Conservation (phyloP, 805 yeast genomes). For the Candida parachauliodes region DNA sequence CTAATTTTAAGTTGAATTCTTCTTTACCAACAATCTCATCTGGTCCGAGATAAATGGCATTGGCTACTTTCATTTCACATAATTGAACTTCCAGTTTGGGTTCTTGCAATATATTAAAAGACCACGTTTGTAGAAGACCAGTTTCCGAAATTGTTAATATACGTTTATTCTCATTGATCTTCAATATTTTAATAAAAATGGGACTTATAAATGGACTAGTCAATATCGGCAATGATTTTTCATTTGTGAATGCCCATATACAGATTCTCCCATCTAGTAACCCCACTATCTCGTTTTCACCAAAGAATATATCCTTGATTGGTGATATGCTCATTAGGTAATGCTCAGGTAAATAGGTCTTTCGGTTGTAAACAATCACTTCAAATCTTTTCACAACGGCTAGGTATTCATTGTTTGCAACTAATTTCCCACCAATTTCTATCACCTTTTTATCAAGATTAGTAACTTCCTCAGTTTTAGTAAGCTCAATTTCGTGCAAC, state of each 20-base stretch:
- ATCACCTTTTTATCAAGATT: slow-evolving; percentile 1
- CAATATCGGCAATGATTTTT: slow-evolving; percentile 7
- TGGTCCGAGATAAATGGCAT: slow-evolving; percentile 2
- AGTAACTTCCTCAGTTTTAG: not conserved
- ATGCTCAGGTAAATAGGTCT: slow-evolving; percentile 26
- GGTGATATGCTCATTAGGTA: slow-evolving; percentile 39
- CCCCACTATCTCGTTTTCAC: slow-evolving; percentile 42
- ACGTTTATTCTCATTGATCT: slow-evolving; percentile 18
- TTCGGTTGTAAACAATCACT: slow-evolving; percentile 1
- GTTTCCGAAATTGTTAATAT: slow-evolving; percentile 20
- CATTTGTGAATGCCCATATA: slow-evolving; percentile 42
- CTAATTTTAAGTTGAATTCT: slow-evolving; percentile 1
- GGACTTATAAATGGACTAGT: slow-evolving; percentile 7
- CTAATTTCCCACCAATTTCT: slow-evolving; percentile 4
- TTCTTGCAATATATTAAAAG: slow-evolving; percentile 27
- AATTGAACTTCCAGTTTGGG: slow-evolving; percentile 16
- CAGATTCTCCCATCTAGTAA: slow-evolving; percentile 47
- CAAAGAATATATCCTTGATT: slow-evolving; percentile 39
- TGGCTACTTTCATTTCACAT: not conserved
- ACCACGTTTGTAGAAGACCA: slow-evolving; percentile 32
- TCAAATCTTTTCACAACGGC: slow-evolving; percentile 1
- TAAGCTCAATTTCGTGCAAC: slow-evolving; percentile 4
- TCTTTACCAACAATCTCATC: slow-evolving; percentile 4
- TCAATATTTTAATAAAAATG: slow-evolving; percentile 19
- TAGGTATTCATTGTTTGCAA: not conserved